Evolutionary conservation across 2,329 filamentous ascomycete species (phyloP).

Genomic region (Acephala macrosclerotiorum): DNA sequence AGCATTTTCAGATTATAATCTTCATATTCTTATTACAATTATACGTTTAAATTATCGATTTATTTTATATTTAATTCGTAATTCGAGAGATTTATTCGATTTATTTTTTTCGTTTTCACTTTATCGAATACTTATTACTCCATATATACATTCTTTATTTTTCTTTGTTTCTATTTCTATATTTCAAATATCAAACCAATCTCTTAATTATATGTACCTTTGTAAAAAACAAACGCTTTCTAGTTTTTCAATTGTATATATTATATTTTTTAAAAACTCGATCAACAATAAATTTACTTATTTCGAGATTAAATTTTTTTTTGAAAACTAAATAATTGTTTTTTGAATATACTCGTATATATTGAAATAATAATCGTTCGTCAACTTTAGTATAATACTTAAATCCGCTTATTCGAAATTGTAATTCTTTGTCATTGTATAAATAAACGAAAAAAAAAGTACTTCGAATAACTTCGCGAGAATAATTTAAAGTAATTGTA

Average conservation of each 20-base stretch:
- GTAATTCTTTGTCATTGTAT: no score
- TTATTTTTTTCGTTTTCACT: not conserved
- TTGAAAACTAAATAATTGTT: conserved; percentile 7
- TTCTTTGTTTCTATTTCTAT: conserved; percentile 2
- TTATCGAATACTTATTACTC: conserved; percentile 15
- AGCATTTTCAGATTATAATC: no score
- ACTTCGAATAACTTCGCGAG: no score
- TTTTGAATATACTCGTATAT: conserved; percentile 10
- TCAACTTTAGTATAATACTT: no score
- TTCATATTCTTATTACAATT: no score
- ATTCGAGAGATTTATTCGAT: not conserved
- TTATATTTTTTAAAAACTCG: not conserved
- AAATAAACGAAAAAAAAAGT: no score
- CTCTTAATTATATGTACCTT: conserved; percentile 1
- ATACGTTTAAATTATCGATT: no score
- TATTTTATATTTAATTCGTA: not conserved
- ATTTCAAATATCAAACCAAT: conserved; percentile 9
- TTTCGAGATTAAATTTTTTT: not conserved
- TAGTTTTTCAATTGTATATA: conserved; percentile 12
- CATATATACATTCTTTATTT: conserved; percentile 12
- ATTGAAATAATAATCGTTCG: no score
- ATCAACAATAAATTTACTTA: not conserved
- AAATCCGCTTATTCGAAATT: no score
- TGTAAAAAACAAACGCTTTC: not conserved
- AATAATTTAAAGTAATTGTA: no score